phyloP scores from a whole-genome alignment of 176 grass and related monocot species.

The Phoenix dactylifera region DNA sequence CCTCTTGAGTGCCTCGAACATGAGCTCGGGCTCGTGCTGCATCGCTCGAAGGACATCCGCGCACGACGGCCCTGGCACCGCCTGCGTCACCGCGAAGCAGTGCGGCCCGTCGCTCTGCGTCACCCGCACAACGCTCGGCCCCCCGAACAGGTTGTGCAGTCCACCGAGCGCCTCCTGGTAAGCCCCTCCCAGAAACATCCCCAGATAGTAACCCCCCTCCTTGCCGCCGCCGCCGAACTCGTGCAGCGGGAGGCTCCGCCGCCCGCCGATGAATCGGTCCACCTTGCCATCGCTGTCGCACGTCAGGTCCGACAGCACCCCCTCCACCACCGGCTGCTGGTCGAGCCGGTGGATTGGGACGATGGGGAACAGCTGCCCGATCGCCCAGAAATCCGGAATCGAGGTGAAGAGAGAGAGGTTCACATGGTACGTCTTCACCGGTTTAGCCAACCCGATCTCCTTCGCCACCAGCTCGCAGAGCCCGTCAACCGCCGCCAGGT shows the following conservation, averaged over 20 bases:
- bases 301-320: constrained; percentile 1
- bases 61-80: constrained; percentile 8
- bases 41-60: constrained; percentile 11
- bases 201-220: constrained; percentile 5
- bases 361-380: constrained; percentile 9
- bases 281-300: constrained; percentile 13
- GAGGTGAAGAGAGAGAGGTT: constrained; percentile 8
- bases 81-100: constrained; percentile 10
- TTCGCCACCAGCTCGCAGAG: constrained; percentile 3
- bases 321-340: constrained; percentile 5
- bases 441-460: not conserved
- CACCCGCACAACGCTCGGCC: constrained; percentile 10
- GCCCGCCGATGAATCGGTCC: constrained; percentile 5
- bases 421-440: constrained; percentile 7
- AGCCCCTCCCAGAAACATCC: constrained; percentile 13
- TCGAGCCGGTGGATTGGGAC: constrained; percentile 11
- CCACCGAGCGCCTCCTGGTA: constrained; percentile 9
- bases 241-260: constrained; percentile 5
- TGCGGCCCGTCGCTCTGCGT: constrained; percentile 5
- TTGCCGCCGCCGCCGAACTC: not conserved
- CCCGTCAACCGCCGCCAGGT: constrained; percentile 7
- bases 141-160: constrained; percentile 10
- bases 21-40: constrained; percentile 9
- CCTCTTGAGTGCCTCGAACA: constrained; percentile 5
- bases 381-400: constrained; percentile 12